A percentile compares a stretch with the other conserved stretches of the same genome.
These are phyloP conservation scores for Skeletonema marinoi DNA, from an alignment of 108 stramenopile genomes.

Conservation along the genomic window DNA sequence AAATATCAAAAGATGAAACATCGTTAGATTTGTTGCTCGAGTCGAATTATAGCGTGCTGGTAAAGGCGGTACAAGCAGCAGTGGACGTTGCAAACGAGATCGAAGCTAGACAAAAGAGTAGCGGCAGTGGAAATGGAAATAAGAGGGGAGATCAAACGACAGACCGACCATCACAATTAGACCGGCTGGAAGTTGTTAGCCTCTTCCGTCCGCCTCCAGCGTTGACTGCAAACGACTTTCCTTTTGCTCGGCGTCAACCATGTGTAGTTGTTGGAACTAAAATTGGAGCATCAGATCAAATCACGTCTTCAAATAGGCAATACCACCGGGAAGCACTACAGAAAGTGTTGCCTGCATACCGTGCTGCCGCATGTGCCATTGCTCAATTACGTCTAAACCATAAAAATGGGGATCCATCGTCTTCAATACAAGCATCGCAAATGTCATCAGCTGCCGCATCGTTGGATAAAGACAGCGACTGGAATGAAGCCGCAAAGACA, in stretches of 20 bases:
- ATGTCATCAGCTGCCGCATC: constrained; percentile 34
- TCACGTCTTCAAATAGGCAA: constrained; percentile 3
- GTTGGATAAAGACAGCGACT: constrained; percentile 22
- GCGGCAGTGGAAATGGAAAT: background rate
- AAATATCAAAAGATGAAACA: constrained; percentile 6
- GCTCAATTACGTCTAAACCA: constrained; percentile 35
- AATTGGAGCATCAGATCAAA: no score
- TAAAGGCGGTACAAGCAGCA: constrained; percentile 32
- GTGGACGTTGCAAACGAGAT: constrained; percentile 26
- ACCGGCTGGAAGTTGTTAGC: no score
- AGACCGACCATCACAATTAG: no score
- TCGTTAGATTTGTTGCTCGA: constrained; percentile 33
- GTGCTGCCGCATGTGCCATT: constrained; percentile 46
- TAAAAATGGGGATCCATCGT: constrained; percentile 6
- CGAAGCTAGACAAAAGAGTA: background rate
- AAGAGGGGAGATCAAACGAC: no score
- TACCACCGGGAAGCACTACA: constrained; percentile 27
- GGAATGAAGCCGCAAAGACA: constrained; percentile 22
- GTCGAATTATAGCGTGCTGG: constrained; percentile 37
- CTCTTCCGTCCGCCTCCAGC: no score
- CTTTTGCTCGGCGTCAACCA: no score
- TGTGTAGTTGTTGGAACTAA: no score
- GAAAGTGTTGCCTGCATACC: constrained; percentile 30
- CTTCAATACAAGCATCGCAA: constrained; percentile 28
- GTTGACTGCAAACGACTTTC: no score